Percentiles rank a stretch among this genome's conserved stretches.
These are phyloP conservation scores for Fraxinus paxiana DNA, from an alignment of 305 asterid species.

Conservation along the genomic window DNA sequence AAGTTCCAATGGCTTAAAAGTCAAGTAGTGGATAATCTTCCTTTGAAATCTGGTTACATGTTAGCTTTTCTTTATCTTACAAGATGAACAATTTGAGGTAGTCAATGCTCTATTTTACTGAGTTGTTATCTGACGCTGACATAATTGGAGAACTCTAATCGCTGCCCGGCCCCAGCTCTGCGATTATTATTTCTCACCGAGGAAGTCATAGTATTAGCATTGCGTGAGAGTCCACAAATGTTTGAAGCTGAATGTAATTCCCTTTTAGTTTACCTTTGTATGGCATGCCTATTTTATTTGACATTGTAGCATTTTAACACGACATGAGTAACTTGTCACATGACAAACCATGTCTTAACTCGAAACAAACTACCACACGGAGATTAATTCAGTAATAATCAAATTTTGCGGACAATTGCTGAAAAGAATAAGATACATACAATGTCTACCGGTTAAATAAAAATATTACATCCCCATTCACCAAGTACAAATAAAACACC, in stretches of 20 bases:
- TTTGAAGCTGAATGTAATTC: not conserved
- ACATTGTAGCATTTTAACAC: not conserved
- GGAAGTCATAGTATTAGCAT: not conserved
- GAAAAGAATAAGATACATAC: not conserved
- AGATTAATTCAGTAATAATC: not conserved
- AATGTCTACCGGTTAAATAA: not conserved
- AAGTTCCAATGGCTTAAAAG: not conserved
- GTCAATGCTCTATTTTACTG: not conserved
- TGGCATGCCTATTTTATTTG: not conserved
- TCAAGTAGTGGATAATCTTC: constrained; percentile 3
- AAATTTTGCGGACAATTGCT: not conserved
- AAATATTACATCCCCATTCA: not conserved
- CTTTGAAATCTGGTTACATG: not conserved
- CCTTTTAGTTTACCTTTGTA: not conserved
- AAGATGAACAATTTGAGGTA: not conserved
- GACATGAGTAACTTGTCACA: not conserved
- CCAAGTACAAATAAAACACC: not conserved
- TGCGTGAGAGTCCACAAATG: not conserved
- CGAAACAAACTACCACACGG: not conserved
- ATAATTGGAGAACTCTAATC: not conserved
- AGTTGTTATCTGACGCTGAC: not conserved
- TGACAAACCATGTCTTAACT: not conserved
- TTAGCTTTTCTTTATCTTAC: not conserved
- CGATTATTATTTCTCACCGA: not conserved
- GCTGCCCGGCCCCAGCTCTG: not conserved